These are phyloP conservation scores for Jatropha podagrica DNA, from an alignment of 441 rosid species.

Conservation along the genomic window DNA sequence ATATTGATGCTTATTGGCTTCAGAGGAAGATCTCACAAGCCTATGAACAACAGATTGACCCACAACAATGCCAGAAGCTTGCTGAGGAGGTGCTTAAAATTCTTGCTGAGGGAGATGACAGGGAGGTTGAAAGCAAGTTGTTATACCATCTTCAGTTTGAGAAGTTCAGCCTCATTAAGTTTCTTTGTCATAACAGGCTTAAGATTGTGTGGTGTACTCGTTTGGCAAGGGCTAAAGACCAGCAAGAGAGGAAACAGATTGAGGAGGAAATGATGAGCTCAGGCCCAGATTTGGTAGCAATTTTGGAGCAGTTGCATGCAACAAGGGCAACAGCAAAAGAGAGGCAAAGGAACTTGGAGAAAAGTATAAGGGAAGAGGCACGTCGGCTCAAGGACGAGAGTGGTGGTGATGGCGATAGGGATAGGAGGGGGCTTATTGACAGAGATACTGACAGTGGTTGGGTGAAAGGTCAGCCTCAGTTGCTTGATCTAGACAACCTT, in stretches of 20 bases:
- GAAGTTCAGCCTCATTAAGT: constrained; percentile 71
- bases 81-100: constrained; percentile 91
- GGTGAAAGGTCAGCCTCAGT: constrained; percentile 79
- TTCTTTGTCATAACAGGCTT: constrained; percentile 63
- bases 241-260: constrained; percentile 73
- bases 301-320: constrained; percentile 90
- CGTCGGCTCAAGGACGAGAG: constrained; percentile 79
- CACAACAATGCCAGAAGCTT: constrained; percentile 77
- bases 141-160: constrained; percentile 60
- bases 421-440: constrained; percentile 56
- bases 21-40: constrained; percentile 91
- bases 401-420: constrained; percentile 64
- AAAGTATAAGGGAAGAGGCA: constrained; percentile 95
- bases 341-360: constrained; percentile 87
- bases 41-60: constrained; percentile 77
- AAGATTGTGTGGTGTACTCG: constrained; percentile 97
- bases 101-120: constrained; percentile 76
- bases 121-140: constrained; percentile 77
- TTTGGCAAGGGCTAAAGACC: constrained; percentile 86
- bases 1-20: constrained; percentile 96
- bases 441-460: constrained; percentile 76
- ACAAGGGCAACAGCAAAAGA: constrained; percentile 92
- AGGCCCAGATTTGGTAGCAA: constrained; percentile 68
- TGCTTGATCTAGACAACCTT: constrained; percentile 78
- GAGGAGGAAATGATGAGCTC: constrained; percentile 79